Evolutionary conservation across 805 yeast species (phyloP).

Genomic region (Hermanozyma aechmeae): DNA sequence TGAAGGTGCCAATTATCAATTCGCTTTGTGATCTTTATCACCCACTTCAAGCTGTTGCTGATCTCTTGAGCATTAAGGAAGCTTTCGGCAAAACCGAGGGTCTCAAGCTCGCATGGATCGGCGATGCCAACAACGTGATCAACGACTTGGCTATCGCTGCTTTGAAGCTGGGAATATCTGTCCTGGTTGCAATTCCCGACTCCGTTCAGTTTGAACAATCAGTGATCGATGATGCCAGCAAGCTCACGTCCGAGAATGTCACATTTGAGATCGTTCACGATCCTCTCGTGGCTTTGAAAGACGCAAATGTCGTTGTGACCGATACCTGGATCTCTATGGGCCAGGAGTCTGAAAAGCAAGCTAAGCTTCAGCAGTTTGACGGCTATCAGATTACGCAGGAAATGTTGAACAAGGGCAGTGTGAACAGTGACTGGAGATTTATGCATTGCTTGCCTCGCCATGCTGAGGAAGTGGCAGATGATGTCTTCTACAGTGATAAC

Average conservation of each 20-base stretch:
- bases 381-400: conserved; percentile 79
- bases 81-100: conserved; percentile 49
- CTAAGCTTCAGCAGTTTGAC: conserved; percentile 68
- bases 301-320: conserved; percentile 80
- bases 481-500: conserved; percentile 70
- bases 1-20: conserved; percentile 86
- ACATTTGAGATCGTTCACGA: conserved; percentile 55
- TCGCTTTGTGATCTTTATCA: conserved; percentile 89
- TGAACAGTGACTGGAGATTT: conserved; percentile 66
- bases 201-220: conserved; percentile 53
- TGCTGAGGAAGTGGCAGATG: conserved; percentile 88
- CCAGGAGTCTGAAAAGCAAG: conserved; percentile 70
- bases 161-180: conserved; percentile 73
- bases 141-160: conserved; percentile 89
- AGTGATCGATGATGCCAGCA: conserved; percentile 45
- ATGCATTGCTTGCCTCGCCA: conserved; percentile 99
- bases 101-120: conserved; percentile 87
- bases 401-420: conserved; percentile 50
- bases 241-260: conserved; percentile 26
- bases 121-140: conserved; percentile 93
- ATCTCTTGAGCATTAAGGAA: conserved; percentile 78
- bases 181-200: conserved; percentile 77
- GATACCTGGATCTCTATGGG: conserved; percentile 99
- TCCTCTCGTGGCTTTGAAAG: conserved; percentile 62
- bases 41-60: conserved; percentile 94